Base-by-base conservation (phyloP, 2,329 filamentous ascomycete species). In the Exophiala dermatitidis region DNA sequence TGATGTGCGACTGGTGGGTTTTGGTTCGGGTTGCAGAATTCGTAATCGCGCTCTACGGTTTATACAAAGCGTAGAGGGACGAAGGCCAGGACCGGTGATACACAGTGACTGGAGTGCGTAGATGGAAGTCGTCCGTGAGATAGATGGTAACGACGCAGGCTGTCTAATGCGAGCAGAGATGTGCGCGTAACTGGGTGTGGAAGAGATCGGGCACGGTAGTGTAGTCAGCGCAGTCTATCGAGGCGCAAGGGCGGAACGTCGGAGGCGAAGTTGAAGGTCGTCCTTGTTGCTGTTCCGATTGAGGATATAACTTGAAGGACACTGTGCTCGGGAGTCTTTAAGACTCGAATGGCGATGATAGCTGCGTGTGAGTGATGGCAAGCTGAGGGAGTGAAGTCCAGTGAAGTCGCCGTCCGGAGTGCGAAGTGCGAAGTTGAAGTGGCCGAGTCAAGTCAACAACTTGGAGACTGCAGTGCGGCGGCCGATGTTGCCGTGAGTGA, bases 1-100 rank as follows among this genome's bases (percentile, higher is more conserved):
- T n/a, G 40, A 48, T 48, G 4, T 51, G 47, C 40, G 12, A 32
- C 40, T 47, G 42, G 48, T 36, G 42, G 43, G 41, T 50, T 56
- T 47, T 57, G 50, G 43, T 28, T 3, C 37, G 19, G 10, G 12
- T 41, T 41, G 38, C 19, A 9, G 12, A 28, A 41, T 28, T 41
- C n/a, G 38, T 41, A 41, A 41, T 41, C 38, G 38, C 19, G 38
- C 12, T 28, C 28, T 26, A 41, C 38, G 19, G n/a, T 26, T 41
- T 26, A 41, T 19, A 30, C 10, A 34, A 34, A 49, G 41, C 36
- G n/a, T 19, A 26, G n/a, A 46, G 5, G 1, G 45, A 41, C 4
- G 19, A 26, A 1, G 12, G 28, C n/a, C 38, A 5, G 9, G 38
- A 26, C 38, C 19, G 38, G 10, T n/a, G 42, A 45, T 31, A n/a